phyloP scores from a whole-genome alignment of 2,329 filamentous ascomycete genomes.

The Fusarium coicis region DNA sequence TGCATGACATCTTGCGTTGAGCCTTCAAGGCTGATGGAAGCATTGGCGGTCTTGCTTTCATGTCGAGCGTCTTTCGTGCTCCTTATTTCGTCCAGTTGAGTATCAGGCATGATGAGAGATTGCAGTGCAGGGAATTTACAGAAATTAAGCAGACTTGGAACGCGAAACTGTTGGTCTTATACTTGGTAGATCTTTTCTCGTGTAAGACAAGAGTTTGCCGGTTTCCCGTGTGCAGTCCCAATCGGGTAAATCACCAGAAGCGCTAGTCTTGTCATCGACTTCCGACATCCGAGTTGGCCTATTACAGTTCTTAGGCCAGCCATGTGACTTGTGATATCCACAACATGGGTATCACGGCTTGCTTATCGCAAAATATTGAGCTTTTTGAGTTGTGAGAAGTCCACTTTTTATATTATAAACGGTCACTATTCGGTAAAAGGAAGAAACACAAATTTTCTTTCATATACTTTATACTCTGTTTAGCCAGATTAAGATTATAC shows the following conservation, averaged over 20 bases:
- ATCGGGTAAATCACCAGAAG: not conserved
- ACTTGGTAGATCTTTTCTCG: not conserved
- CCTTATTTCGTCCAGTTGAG: not conserved
- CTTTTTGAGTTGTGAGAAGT: too few species aligned
- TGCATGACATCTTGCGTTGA: not conserved
- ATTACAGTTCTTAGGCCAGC: not conserved
- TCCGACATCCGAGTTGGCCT: not conserved
- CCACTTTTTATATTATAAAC: not conserved
- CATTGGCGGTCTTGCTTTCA: not conserved
- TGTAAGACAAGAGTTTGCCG: not conserved
- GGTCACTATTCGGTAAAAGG: not conserved
- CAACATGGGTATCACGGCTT: not conserved
- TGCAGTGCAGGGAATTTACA: not conserved
- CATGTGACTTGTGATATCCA: not conserved
- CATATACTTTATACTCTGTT: too few species aligned
- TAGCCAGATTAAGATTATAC: too few species aligned
- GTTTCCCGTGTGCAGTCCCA: not conserved
- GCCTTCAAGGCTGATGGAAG: not conserved
- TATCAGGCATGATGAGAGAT: not conserved
- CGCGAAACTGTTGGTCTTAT: not conserved
- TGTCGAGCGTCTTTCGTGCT: not conserved
- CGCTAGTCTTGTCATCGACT: not conserved
- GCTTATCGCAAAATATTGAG: not conserved
- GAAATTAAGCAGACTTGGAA: not conserved
- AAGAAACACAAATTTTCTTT: too few species aligned